phyloP scores from a whole-genome alignment of 176 grass and related monocot species.

The Zea luxurians region DNA sequence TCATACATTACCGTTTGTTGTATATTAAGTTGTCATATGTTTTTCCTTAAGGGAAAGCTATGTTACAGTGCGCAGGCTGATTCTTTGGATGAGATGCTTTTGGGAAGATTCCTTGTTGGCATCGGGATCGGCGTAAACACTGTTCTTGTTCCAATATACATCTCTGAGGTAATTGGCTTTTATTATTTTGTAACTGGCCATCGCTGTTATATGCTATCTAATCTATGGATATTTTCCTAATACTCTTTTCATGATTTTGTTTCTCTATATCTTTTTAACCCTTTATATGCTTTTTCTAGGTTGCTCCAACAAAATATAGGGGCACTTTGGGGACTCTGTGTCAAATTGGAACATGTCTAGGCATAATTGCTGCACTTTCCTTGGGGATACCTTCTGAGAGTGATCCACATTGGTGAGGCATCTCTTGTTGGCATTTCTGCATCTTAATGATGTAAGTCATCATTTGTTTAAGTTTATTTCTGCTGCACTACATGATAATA shows the following conservation, averaged over 20 bases:
- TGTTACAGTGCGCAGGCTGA: conserved; percentile 75
- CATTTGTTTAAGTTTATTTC: conserved; percentile 34
- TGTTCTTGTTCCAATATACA: conserved; percentile 89
- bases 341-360: conserved; percentile 97
- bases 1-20: conserved; percentile 35
- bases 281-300: conserved; percentile 47
- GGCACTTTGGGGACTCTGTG: conserved; percentile 76
- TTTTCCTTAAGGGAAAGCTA: background rate
- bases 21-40: background rate
- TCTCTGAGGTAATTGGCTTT: conserved; percentile 70
- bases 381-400: conserved; percentile 96
- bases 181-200: conserved; percentile 13
- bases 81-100: conserved; percentile 86
- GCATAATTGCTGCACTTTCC: conserved; percentile 88
- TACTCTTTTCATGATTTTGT: background rate
- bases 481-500: conserved; percentile 6
- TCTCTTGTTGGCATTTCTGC: conserved; percentile 45
- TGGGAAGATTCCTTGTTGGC: conserved; percentile 96
- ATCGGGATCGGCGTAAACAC: conserved; percentile 92
- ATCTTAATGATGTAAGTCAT: conserved; percentile 55
- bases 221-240: background rate
- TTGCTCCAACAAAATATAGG: conserved; percentile 93
- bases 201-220: background rate
- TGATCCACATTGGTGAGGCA: conserved; percentile 91
- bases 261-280: background rate